phyloP scores from a whole-genome alignment of 345 rosid genomes.

The Geranium rotundifolium region DNA sequence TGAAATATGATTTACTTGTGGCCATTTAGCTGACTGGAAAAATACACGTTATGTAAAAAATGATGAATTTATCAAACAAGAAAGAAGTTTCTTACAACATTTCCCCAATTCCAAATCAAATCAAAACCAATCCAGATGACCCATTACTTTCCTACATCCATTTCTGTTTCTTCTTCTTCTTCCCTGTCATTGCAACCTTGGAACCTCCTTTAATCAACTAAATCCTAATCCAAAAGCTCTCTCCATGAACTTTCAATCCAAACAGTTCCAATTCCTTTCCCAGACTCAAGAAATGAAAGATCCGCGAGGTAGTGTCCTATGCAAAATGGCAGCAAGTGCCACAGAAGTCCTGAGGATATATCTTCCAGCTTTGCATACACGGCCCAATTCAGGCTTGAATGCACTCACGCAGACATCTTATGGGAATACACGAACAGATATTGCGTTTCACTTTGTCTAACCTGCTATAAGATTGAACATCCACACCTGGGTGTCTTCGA shows the following conservation, averaged over 20 bases:
- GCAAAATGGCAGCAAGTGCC: no score
- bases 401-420: not conserved
- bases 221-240: not conserved
- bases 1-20: no score
- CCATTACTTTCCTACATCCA: not conserved
- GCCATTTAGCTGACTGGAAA: no score
- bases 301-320: conserved; percentile 1
- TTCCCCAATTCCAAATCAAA: not conserved
- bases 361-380: conserved; percentile 9
- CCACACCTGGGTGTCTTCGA: conserved; percentile 34
- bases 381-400: conserved; percentile 3
- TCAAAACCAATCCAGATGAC: conserved; percentile 9
- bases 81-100: no score
- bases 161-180: not conserved
- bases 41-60: no score
- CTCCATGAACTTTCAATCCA: conserved; percentile 3
- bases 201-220: not conserved
- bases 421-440: no score
- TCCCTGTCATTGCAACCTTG: not conserved
- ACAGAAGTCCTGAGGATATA: not conserved
- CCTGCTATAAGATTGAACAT: conserved; percentile 53
- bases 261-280: not conserved
- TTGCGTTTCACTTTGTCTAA: conserved; percentile 3
- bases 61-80: no score
- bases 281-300: conserved; percentile 4